Conservation (phyloP, 2,329 filamentous ascomycete species). For the Arthrobotrys megalospora region DNA sequence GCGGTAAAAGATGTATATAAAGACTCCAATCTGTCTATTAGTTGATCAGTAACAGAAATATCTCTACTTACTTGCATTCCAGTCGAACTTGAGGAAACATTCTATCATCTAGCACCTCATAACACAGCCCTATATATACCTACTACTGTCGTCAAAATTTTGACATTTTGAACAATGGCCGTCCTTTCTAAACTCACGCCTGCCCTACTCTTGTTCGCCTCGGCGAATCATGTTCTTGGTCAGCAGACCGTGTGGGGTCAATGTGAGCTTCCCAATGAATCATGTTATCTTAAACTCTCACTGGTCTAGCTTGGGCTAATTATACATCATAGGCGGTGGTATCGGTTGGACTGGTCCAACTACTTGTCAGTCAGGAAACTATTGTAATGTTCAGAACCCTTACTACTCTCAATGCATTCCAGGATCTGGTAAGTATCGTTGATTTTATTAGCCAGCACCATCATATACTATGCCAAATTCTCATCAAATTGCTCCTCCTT, state of each 20-base stretch:
- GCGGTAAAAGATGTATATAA: no score
- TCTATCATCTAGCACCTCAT: no score
- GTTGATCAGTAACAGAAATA: no score
- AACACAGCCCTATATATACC: no score
- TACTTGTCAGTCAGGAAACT: conserved; percentile 60
- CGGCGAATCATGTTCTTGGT: not conserved
- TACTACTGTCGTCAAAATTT: no score
- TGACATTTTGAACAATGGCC: not conserved
- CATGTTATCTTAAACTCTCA: no score
- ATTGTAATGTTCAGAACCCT: conserved; percentile 58
- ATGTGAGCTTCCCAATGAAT: not conserved
- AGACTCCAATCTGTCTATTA: no score
- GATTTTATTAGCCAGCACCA: not conserved
- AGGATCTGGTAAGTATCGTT: conserved; percentile 34
- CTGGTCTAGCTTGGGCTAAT: no score
- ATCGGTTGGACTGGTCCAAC: conserved; percentile 61
- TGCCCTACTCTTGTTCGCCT: not conserved
- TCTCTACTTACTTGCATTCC: no score
- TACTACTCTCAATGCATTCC: conserved; percentile 64
- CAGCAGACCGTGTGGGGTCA: not conserved
- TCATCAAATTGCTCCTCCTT: not conserved
- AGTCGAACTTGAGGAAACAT: no score
- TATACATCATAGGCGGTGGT: conserved; percentile 67
- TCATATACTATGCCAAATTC: not conserved
- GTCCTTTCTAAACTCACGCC: not conserved